Evolutionary conservation across 139 green algal species (phyloP).

Genomic region (Desmodesmus armatus): DNA sequence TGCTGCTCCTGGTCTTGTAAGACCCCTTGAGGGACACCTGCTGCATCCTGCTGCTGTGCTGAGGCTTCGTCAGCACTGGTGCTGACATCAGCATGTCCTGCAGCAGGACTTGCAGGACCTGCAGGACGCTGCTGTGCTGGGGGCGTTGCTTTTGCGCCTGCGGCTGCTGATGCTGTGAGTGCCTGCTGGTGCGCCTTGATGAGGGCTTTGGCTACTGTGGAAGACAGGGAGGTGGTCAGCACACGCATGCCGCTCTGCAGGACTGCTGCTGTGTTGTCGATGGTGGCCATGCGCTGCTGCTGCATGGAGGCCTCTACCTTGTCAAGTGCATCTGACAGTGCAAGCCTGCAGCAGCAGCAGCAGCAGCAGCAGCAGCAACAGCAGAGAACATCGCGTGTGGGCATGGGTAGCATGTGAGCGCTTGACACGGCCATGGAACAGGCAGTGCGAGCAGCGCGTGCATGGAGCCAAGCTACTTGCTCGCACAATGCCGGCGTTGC

Average conservation of each 20-base stretch:
- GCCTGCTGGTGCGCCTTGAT: slow-evolving; percentile 37
- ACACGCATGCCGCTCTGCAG: slow-evolving; percentile 18
- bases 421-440: too few relatives aligned
- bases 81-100: too few relatives aligned
- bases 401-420: too few relatives aligned
- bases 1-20: slow-evolving; percentile 4
- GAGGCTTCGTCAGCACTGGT: slow-evolving; percentile 4
- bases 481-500: too few relatives aligned
- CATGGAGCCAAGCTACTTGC: too few relatives aligned
- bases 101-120: too few relatives aligned
- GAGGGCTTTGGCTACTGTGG: slow-evolving; percentile 21
- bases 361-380: background rate
- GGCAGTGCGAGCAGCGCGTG: too few relatives aligned
- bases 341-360: slow-evolving; percentile 3
- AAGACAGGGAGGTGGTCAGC: slow-evolving; percentile 41
- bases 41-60: background rate
- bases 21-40: background rate
- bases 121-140: background rate
- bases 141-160: background rate
- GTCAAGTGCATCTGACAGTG: slow-evolving; percentile 4
- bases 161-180: slow-evolving; percentile 27
- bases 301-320: background rate
- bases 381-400: too few relatives aligned
- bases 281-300: slow-evolving; percentile 14
- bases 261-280: slow-evolving; percentile 6